These are phyloP conservation scores for Candida dubliniensis DNA, from an alignment of 1,139 yeast genomes.

Conservation along the genomic window DNA sequence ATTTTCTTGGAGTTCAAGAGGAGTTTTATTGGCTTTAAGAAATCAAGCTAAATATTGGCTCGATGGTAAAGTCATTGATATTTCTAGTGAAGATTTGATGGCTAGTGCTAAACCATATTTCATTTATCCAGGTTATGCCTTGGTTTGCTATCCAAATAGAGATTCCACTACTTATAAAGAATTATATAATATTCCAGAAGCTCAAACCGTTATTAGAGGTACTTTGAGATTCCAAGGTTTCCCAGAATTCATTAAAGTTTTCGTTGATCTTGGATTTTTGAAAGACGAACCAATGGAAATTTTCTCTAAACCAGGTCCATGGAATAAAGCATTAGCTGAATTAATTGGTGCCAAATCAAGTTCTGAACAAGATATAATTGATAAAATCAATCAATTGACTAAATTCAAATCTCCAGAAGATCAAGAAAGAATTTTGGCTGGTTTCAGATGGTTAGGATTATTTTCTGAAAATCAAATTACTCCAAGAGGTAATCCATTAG, in stretches of 20 bases:
- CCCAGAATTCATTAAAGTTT: constrained; percentile 95
- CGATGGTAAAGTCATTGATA: constrained; percentile 78
- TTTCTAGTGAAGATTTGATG: constrained; percentile 91
- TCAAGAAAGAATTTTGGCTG: constrained; percentile 81
- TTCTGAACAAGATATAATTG: constrained; percentile 68
- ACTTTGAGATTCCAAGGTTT: constrained; percentile 97
- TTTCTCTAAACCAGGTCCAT: constrained; percentile 58
- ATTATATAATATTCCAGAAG: constrained; percentile 93
- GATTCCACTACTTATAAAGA: constrained; percentile 94
- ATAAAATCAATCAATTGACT: constrained; percentile 75
- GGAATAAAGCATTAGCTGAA: constrained; percentile 86
- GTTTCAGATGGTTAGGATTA: constrained; percentile 92
- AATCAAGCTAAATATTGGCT: constrained; percentile 88
- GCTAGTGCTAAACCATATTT: constrained; percentile 92
- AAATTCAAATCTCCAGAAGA: constrained; percentile 79
- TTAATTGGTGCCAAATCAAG: constrained; percentile 73
- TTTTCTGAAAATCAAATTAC: constrained; percentile 74
- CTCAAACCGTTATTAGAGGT: constrained; percentile 95
- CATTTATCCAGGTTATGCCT: constrained; percentile 93
- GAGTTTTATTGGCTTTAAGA: constrained; percentile 92
- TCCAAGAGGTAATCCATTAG: constrained; percentile 93
- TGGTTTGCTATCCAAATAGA: constrained; percentile 96
- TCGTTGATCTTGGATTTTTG: constrained; percentile 91
- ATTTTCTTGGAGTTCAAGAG: constrained; percentile 98
- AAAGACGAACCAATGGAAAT: constrained; percentile 67